Evolutionary conservation across 306 rosid species (phyloP).

Genomic region (Quercus bicolor): DNA sequence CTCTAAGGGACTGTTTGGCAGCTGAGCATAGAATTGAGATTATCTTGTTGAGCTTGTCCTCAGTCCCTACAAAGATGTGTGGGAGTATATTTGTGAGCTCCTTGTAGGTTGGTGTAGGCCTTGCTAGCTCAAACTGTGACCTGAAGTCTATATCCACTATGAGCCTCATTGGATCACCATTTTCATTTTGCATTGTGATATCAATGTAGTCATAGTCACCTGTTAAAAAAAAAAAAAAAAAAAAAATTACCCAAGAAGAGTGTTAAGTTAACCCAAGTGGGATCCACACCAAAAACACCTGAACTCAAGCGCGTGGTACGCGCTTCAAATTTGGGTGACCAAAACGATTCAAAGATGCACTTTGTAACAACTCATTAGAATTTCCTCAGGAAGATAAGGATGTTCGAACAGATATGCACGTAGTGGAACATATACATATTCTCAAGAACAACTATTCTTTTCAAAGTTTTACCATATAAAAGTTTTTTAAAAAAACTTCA

Average conservation of each 20-base stretch:
- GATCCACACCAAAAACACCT: background rate
- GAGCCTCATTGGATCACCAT: conserved; percentile 30
- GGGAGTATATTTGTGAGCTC: conserved; percentile 55
- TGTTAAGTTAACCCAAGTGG: background rate
- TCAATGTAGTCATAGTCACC: conserved; percentile 72
- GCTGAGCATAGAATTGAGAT: conserved; percentile 61
- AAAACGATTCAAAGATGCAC: background rate
- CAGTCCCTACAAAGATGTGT: conserved; percentile 54
- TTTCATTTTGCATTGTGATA: conserved; percentile 31
- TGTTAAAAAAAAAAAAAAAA: conserved; percentile 11
- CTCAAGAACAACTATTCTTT: background rate
- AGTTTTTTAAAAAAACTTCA: background rate
- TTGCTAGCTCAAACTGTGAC: conserved; percentile 80
- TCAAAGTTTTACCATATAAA: background rate
- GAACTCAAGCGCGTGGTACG: background rate
- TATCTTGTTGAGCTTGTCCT: conserved; percentile 44
- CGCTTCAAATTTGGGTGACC: background rate
- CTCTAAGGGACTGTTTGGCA: conserved; percentile 64
- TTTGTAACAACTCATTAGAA: background rate
- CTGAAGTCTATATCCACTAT: conserved; percentile 74
- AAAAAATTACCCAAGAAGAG: background rate
- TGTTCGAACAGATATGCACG: background rate
- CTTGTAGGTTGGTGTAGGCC: conserved; percentile 52
- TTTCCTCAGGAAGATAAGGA: background rate
- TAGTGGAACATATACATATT: background rate